Percentiles rank a stretch among this genome's conserved stretches.
Conservation (phyloP, 148 eudicot genomes). For the Vaccinium myrtillus region DNA sequence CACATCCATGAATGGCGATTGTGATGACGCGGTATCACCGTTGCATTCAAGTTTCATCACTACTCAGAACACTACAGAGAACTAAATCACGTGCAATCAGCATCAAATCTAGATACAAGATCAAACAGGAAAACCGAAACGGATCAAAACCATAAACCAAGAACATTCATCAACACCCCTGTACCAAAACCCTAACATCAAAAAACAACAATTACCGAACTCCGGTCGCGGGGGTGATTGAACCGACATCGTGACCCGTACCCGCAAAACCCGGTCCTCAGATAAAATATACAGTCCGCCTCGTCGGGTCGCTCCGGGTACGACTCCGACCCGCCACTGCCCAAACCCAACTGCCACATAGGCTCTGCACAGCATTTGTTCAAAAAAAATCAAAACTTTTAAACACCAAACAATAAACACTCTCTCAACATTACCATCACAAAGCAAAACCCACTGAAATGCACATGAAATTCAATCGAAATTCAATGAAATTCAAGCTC, state of each 20-base stretch:
- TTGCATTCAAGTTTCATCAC: not conserved
- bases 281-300: slow-evolving; percentile 71
- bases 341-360: slow-evolving; percentile 70
- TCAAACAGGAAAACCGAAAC: not conserved
- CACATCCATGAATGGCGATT: not conserved
- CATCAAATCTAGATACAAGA: not conserved
- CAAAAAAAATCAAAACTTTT: slow-evolving; percentile 15
- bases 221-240: slow-evolving; percentile 81
- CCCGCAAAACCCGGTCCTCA: slow-evolving; percentile 83
- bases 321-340: slow-evolving; percentile 42
- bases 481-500: not conserved
- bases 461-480: slow-evolving; percentile 18
- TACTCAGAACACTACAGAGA: not conserved
- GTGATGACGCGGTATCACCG: not conserved
- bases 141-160: not conserved
- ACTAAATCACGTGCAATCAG: not conserved
- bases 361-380: slow-evolving; percentile 50
- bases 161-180: not conserved
- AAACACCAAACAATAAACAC: not conserved
- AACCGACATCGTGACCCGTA: slow-evolving; percentile 85
- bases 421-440: slow-evolving; percentile 19
- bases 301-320: slow-evolving; percentile 82
- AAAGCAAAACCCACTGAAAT: slow-evolving; percentile 17
- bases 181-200: not conserved
- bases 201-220: slow-evolving; percentile 32